phyloP scores from a whole-genome alignment of 1,139 yeast genomes.

The Ogataea hybrid region DNA sequence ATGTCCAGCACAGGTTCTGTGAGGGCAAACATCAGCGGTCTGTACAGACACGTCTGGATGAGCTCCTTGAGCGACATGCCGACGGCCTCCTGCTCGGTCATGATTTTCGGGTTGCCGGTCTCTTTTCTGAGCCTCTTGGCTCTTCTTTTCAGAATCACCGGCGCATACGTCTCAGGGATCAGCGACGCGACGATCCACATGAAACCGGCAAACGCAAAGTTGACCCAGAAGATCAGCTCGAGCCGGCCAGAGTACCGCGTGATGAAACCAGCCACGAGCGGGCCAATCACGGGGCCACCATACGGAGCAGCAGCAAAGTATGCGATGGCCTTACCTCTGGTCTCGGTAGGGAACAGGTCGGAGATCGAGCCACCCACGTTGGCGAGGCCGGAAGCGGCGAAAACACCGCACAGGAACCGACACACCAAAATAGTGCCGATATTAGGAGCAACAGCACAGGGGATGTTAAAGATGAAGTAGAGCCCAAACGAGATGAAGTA shows the following conservation, averaged over 20 bases:
- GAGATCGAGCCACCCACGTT: conserved; percentile 90
- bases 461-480: conserved; percentile 78
- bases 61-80: conserved; percentile 66
- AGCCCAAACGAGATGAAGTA: conserved; percentile 73
- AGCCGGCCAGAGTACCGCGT: conserved; percentile 64
- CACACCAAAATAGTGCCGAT: conserved; percentile 78
- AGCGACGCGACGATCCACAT: conserved; percentile 64
- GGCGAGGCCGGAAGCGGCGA: conserved; percentile 78
- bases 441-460: conserved; percentile 84
- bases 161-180: conserved; percentile 90
- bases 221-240: conserved; percentile 81
- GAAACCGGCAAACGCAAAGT: conserved; percentile 86
- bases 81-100: conserved; percentile 89
- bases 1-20: conserved; percentile 84
- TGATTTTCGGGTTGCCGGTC: conserved; percentile 76
- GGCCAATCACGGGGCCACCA: conserved; percentile 90
- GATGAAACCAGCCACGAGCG: conserved; percentile 86
- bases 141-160: conserved; percentile 72
- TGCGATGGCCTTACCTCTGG: conserved; percentile 88
- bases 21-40: conserved; percentile 72
- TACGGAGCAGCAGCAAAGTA: conserved; percentile 91
- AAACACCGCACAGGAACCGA: conserved; percentile 85
- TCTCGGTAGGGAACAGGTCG: conserved; percentile 74
- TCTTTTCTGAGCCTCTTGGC: conserved; percentile 71
- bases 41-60: conserved; percentile 60